These are phyloP conservation scores for Triticum urartu DNA, from an alignment of 176 grass and related monocot species.

Conservation along the genomic window DNA sequence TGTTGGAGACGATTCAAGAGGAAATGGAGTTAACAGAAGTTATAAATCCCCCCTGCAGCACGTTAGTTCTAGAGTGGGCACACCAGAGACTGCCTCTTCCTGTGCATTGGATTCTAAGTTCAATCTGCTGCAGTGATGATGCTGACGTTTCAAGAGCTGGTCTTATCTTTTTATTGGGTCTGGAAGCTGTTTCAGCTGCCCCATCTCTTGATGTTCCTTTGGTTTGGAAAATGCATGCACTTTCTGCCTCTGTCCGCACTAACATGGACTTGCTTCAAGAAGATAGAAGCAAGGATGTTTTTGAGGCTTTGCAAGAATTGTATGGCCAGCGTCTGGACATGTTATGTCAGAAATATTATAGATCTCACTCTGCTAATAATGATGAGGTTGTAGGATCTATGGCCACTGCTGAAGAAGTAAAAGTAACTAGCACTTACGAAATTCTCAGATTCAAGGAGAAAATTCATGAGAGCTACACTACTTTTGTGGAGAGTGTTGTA, in stretches of 20 bases:
- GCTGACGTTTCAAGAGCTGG: slow-evolving; percentile 64
- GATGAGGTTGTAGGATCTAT: slow-evolving; percentile 11
- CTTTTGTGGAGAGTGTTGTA: slow-evolving; percentile 74
- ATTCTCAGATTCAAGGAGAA: slow-evolving; percentile 75
- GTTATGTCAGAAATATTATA: slow-evolving; percentile 29
- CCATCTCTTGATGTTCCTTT: slow-evolving; percentile 51
- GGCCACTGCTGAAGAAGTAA: slow-evolving; percentile 11
- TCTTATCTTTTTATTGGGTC: slow-evolving; percentile 75
- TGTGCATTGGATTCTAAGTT: slow-evolving; percentile 84
- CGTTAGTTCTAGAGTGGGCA: slow-evolving; percentile 65
- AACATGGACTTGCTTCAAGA: slow-evolving; percentile 78
- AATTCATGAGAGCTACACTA: slow-evolving; percentile 86
- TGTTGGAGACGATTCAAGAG: slow-evolving; percentile 79
- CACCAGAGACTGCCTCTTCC: slow-evolving; percentile 85
- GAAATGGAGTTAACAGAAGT: slow-evolving; percentile 58
- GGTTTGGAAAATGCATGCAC: slow-evolving; percentile 91
- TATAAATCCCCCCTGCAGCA: slow-evolving; percentile 36
- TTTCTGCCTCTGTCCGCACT: slow-evolving; percentile 62
- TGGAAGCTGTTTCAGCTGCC: slow-evolving; percentile 65
- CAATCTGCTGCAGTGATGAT: slow-evolving; percentile 63
- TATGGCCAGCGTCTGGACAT: slow-evolving; percentile 55
- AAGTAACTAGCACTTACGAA: slow-evolving; percentile 22
- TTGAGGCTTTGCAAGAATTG: slow-evolving; percentile 78
- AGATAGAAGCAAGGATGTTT: slow-evolving; percentile 72
- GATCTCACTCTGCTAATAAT: slow-evolving; percentile 15